A percentile compares a stretch with the other conserved stretches of the same genome.
phyloP scores from a whole-genome alignment of 2,329 filamentous ascomycete species.

The Apiospora malaysiana region DNA sequence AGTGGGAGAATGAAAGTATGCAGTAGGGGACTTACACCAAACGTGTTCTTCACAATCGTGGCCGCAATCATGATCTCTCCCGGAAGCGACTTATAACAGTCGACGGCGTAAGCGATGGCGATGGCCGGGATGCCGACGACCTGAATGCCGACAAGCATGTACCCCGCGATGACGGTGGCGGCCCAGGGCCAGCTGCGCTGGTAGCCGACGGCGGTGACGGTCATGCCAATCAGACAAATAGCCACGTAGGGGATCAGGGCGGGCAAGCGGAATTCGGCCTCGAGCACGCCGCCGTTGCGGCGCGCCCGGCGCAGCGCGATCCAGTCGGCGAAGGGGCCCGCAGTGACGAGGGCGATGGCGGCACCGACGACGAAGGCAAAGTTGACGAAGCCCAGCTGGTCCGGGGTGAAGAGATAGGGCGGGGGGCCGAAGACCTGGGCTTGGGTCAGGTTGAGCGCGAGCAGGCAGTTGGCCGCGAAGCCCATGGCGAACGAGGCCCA shows the following conservation, averaged over 20 bases:
- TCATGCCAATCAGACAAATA: constrained; percentile 49
- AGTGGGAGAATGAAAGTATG: too few relatives aligned
- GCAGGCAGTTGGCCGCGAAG: constrained; percentile 42
- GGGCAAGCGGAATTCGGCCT: constrained; percentile 52
- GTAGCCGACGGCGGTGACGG: constrained; percentile 53
- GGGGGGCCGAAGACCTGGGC: constrained; percentile 50
- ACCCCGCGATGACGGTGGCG: constrained; percentile 52
- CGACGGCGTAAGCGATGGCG: constrained; percentile 61
- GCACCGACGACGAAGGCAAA: constrained; percentile 50
- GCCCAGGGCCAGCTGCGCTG: constrained; percentile 53
- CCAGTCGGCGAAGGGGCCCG: constrained; percentile 51
- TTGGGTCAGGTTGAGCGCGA: constrained; percentile 58
- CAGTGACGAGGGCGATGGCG: constrained; percentile 44
- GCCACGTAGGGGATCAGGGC: constrained; percentile 49
- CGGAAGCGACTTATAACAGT: constrained; percentile 66
- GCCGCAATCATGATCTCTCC: constrained; percentile 66
- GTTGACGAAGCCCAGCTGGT: constrained; percentile 54
- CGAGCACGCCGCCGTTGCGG: constrained; percentile 48
- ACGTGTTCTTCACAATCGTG: constrained; percentile 66
- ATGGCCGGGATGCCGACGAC: constrained; percentile 61
- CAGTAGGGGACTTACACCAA: constrained; percentile 40
- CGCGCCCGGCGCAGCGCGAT: constrained; percentile 44
- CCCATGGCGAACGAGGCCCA: constrained; percentile 38
- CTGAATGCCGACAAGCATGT: constrained; percentile 40
- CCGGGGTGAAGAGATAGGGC: constrained; percentile 51